A percentile compares a stretch with the other conserved stretches of the same genome.
These are phyloP conservation scores for Linnemannia zychae DNA, from an alignment of 192 early-diverging fungal genomes.

Conservation along the genomic window DNA sequence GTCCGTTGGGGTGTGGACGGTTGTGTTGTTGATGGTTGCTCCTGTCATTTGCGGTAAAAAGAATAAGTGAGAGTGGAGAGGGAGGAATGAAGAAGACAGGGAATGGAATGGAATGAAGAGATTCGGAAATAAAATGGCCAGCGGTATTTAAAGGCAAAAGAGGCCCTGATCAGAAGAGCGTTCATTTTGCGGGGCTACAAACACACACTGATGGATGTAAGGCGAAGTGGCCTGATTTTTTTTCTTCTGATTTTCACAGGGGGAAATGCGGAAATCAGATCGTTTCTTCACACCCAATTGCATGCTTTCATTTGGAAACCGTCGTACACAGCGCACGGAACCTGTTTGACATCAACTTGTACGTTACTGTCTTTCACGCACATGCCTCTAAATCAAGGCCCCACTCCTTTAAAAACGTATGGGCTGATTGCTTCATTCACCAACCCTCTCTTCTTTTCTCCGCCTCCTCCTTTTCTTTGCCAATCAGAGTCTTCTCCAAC, in stretches of 20 bases:
- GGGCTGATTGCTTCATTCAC: too few species aligned
- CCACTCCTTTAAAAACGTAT: too few species aligned
- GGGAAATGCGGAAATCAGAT: too few species aligned
- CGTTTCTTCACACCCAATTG: neutral
- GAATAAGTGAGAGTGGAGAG: neutral
- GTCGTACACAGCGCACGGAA: constrained; percentile 9
- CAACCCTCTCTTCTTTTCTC: neutral
- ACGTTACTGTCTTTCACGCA: neutral
- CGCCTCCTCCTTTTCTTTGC: neutral
- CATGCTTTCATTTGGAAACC: neutral
- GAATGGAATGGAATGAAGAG: constrained; percentile 2
- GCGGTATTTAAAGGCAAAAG: neutral
- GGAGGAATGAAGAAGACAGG: neutral
- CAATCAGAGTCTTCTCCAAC: constrained; percentile 12
- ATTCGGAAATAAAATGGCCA: neutral
- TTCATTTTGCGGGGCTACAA: neutral
- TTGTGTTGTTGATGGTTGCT: constrained; percentile 4
- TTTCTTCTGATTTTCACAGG: neutral
- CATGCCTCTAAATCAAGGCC: too few species aligned
- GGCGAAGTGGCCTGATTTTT: constrained; percentile 54
- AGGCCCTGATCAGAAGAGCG: neutral
- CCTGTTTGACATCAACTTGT: neutral
- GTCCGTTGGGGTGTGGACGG: constrained; percentile 69
- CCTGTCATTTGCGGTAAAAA: constrained; percentile 18
- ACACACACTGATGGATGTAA: neutral